Evolutionary conservation across 1,284 basidiomycete genomes (phyloP).

Genomic region (Rhodotorula sp.): DNA sequence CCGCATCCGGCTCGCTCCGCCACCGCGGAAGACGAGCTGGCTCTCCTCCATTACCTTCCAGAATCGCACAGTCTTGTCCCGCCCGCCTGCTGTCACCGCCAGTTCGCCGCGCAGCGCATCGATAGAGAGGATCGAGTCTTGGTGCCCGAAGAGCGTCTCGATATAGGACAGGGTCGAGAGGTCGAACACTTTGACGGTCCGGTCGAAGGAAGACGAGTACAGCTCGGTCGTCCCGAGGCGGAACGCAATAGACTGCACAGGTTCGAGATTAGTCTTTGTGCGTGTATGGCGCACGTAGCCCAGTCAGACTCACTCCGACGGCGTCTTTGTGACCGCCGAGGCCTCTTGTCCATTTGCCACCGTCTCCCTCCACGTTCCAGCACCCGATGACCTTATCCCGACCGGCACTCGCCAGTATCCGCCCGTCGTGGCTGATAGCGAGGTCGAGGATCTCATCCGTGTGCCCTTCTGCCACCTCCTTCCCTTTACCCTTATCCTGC

Average conservation of each 20-base stretch:
- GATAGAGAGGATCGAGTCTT: constrained; percentile 77
- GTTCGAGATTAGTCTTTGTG: constrained; percentile 15
- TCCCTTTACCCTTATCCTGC: constrained; percentile 61
- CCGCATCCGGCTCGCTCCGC: constrained; percentile 72
- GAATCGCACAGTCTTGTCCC: constrained; percentile 87
- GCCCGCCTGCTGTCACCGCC: constrained; percentile 80
- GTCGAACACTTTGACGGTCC: constrained; percentile 89
- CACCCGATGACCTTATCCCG: constrained; percentile 75
- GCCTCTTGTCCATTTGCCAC: constrained; percentile 68
- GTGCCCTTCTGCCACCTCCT: constrained; percentile 62
- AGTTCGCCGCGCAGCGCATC: constrained; percentile 80
- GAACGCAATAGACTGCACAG: constrained; percentile 68
- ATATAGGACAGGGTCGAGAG: constrained; percentile 83
- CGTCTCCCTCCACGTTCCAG: constrained; percentile 70
- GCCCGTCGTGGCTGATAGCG: constrained; percentile 81
- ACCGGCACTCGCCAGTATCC: constrained; percentile 80
- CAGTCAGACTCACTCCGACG: constrained; percentile 64
- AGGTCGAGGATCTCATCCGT: constrained; percentile 79
- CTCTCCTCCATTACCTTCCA: constrained; percentile 98
- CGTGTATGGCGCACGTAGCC: constrained; percentile 9
- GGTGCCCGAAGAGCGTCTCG: constrained; percentile 96
- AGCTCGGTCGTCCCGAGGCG: constrained; percentile 80
- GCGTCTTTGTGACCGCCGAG: constrained; percentile 82
- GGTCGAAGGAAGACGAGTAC: constrained; percentile 84
- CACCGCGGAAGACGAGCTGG: constrained; percentile 93